phyloP scores from a whole-genome alignment of 2,329 filamentous ascomycete species.

The Colletotrichum noveboracense region DNA sequence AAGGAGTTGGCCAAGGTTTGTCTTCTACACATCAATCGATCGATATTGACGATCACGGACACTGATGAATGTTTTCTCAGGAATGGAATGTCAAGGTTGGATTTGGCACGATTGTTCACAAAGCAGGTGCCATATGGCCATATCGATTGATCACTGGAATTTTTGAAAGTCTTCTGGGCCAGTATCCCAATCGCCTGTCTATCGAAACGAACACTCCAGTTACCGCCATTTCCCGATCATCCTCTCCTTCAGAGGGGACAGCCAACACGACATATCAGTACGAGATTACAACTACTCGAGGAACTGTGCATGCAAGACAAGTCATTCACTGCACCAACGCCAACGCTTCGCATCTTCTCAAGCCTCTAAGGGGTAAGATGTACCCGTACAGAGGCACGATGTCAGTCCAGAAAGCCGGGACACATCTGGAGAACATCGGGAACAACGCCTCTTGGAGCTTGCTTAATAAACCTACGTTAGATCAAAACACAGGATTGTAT shows the following conservation, averaged over 20 bases:
- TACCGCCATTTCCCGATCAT: not conserved
- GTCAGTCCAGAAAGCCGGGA: not conserved
- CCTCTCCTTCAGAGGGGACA: fast-evolving
- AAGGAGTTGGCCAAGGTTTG: not conserved
- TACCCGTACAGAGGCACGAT: not conserved
- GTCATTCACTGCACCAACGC: not conserved
- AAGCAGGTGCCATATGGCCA: not conserved
- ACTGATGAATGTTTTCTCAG: not conserved
- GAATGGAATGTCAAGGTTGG: not conserved
- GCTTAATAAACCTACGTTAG: not conserved
- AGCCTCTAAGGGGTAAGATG: not conserved
- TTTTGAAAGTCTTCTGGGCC: not conserved
- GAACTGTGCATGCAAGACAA: not conserved
- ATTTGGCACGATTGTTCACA: not conserved
- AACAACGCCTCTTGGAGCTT: not conserved
- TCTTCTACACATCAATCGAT: not conserved
- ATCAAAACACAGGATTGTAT: not conserved
- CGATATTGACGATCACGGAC: fast-evolving
- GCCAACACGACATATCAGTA: not conserved
- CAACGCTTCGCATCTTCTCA: not conserved
- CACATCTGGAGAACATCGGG: fast-evolving
- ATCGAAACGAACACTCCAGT: not conserved
- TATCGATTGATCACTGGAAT: not conserved
- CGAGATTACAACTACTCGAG: not conserved
- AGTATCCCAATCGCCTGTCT: not conserved